phyloP scores from a whole-genome alignment of 495 filamentous ascomycete species.

The Venustampulla echinocandica region DNA sequence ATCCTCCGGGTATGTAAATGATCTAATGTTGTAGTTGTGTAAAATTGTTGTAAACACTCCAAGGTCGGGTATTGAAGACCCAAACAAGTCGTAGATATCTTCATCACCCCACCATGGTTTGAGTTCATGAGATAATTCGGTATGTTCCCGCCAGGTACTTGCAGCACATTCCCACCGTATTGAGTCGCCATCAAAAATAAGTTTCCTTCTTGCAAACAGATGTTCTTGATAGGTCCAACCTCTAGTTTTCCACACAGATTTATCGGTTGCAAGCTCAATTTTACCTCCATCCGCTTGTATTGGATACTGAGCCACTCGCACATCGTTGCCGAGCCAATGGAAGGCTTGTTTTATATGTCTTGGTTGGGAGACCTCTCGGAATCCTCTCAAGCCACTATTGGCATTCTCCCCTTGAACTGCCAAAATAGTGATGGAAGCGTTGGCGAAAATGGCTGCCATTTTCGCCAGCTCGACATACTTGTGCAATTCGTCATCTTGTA shows the following conservation, averaged over 20 bases:
- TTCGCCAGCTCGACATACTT: neutral
- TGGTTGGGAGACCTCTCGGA: slow-evolving; percentile 9
- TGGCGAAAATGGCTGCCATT: slow-evolving; percentile 22
- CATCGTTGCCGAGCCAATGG: neutral
- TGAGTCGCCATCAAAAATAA: slow-evolving; percentile 19
- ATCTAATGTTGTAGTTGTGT: neutral
- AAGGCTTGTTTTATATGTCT: slow-evolving; percentile 2
- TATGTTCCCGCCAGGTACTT: slow-evolving; percentile 18
- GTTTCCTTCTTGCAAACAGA: slow-evolving; percentile 14
- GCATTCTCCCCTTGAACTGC: slow-evolving; percentile 12
- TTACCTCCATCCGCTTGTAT: neutral
- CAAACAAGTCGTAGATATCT: neutral
- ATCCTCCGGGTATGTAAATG: slow-evolving; percentile 11
- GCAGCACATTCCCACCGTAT: slow-evolving; percentile 23
- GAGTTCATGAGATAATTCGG: neutral
- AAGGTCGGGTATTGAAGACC: neutral
- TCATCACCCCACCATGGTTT: neutral
- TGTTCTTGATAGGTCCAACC: slow-evolving; percentile 30
- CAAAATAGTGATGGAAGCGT: slow-evolving; percentile 18
- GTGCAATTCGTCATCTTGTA: slow-evolving; percentile 11
- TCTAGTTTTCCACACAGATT: slow-evolving; percentile 2
- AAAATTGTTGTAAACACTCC: neutral
- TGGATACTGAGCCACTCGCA: neutral
- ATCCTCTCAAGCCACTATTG: slow-evolving; percentile 11
- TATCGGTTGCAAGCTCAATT: neutral